Percentiles rank a stretch among this genome's conserved stretches.
These are phyloP conservation scores for Colletotrichum lini DNA, from an alignment of 2,329 filamentous ascomycete genomes.

Conservation along the genomic window DNA sequence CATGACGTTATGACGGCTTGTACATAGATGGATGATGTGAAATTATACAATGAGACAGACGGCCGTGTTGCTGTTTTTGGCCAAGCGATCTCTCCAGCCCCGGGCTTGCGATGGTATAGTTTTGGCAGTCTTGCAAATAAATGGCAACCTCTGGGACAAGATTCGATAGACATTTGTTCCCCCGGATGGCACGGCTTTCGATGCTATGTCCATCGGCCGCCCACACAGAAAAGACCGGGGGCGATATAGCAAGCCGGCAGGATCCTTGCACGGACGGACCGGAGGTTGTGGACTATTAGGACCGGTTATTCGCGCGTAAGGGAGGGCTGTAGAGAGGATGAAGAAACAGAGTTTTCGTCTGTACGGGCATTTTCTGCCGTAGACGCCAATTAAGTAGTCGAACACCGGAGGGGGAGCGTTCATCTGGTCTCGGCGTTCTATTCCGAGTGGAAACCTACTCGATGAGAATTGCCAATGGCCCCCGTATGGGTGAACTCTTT, in stretches of 20 bases:
- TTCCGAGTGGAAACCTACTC: not conserved
- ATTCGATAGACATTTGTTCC: not conserved
- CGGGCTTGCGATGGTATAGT: not conserved
- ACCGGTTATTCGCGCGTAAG: too few relatives aligned
- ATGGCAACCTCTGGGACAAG: not conserved
- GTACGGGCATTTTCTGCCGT: too few relatives aligned
- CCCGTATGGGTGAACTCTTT: too few relatives aligned
- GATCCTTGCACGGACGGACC: not conserved
- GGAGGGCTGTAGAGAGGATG: too few relatives aligned
- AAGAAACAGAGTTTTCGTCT: too few relatives aligned
- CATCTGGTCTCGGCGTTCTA: not conserved
- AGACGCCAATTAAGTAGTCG: not conserved
- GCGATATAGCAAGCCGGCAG: too few relatives aligned
- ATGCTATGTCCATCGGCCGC: not conserved
- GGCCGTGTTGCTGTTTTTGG: not conserved
- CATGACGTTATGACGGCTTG: slow-evolving; percentile 32
- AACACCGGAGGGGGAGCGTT: not conserved
- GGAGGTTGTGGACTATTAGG: not conserved
- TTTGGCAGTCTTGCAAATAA: not conserved
- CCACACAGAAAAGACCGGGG: not conserved
- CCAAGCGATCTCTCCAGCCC: too few relatives aligned
- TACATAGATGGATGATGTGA: slow-evolving; percentile 33
- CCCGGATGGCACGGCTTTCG: not conserved
- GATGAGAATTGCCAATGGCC: too few relatives aligned
- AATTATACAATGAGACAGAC: slow-evolving; percentile 1